Evolutionary conservation across 2,329 filamentous ascomycete genomes (phyloP), one percentile per base, ranked within the genome.

Genomic region (Spiromastix sp.): DNA sequence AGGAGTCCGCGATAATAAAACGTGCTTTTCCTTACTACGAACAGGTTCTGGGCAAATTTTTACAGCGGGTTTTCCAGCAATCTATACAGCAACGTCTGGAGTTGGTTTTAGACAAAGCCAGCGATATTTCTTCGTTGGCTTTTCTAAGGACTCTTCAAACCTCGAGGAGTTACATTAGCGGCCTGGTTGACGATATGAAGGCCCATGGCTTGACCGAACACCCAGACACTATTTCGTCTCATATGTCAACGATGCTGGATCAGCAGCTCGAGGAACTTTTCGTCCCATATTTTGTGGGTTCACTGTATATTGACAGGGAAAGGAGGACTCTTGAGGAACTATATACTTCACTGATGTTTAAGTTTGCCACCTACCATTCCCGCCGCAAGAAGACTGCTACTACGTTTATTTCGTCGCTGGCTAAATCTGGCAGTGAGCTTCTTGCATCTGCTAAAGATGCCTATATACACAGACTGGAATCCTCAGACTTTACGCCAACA

Each of bases 1-100:
- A 96, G 51, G 91, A 98, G 54, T 95, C 89, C 7, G 84, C 85
- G 46, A 93, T 95, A 56, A 96, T 98, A 57, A 93, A 91, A 59
- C 77, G 86, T 34, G 89, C 91, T 0, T 98, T 98, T 52, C 91
- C 91, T 0, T 95, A 87, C 57, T 89, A 93, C 48, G 91, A 98
- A 49, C 87, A 89, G 40, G 91, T 98, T 1, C 66, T 98, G 33
- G 79, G 79, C 44, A 89, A 89, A 49, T 98, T 98, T 50, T 72
- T 98, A 34, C 91, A 98, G 59, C 75, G 91, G 46, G 81, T 98
- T 8, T 98, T 98, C 52, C 91, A 98, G 55, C 91, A 98, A 59
- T 96, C 89, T 2, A 87, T 98, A 42, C 93, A 98, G 60, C 89
- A 96, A 57, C 76, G 89, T 10, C 70, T 98, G 7, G 91, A 98